Evolutionary conservation across 2,329 filamentous ascomycete genomes (phyloP), one percentile per base, ranked within the genome.

Genomic region (Ceratocystis alfenasii): DNA sequence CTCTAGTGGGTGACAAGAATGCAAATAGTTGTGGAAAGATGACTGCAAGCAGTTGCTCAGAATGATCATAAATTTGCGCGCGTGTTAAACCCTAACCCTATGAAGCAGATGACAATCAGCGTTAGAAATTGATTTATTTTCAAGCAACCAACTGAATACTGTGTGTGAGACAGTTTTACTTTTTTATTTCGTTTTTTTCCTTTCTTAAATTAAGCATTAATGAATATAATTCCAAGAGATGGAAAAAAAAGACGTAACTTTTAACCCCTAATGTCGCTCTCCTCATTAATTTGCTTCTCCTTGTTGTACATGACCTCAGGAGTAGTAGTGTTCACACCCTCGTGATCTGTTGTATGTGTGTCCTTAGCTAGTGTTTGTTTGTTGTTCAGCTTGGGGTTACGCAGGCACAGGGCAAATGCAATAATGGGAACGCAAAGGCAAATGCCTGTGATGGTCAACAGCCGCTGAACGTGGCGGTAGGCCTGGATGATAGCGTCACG

Each of bases 381-480:
- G 50, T 78, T 71, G 65, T 75, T 80, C 62, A 81, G 74, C 70
- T 75, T 76, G 46, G 78, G 78, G 71, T 81, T 79, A 65, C 78
- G 75, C 66, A 79, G 71, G 65, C 71, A 70, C 8, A 76, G 48
- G 1, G 78, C 75, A 63, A 81, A 79, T 1, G 67, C 74, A 36
- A 81, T 78, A 25, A 81, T 75, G 28, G 79, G 79, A 36, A 80
- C 74, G 62, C 76, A 79, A 33, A 81, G 72, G 66, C 77, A 79
- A 70, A 81, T 78, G 44, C 79, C 79, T 2, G 77, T 77, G 65
- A 81, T 79, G 64, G 74, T 76, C 8, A 81, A 74, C 41, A 80
- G 71, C 5, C 76, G 74, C 74, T 81, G 79, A 0, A 78, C 75
- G 57, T 79, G 72, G 70, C 78, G 75, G 69, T 81, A 81, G 2